Evolutionary conservation across 2,329 filamentous ascomycete species (phyloP).

Genomic region (Truncatella angustata): DNA sequence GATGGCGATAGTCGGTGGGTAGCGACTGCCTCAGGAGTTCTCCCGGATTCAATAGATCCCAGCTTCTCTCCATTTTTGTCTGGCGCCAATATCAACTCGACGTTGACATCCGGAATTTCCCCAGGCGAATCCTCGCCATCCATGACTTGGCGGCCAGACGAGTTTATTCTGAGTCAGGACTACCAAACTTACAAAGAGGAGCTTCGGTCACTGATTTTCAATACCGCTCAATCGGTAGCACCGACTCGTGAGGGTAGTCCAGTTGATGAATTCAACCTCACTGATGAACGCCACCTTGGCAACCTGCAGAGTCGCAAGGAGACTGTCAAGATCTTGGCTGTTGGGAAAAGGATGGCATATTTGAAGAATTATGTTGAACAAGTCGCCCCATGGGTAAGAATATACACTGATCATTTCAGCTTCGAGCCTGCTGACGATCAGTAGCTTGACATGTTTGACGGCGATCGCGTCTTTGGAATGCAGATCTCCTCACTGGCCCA

Average conservation of each 20-base stretch:
- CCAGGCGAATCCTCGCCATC: constrained; percentile 7
- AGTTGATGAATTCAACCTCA: constrained; percentile 7
- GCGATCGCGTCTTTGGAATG: constrained; percentile 49
- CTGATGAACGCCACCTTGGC: constrained; percentile 4
- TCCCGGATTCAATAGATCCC: background rate
- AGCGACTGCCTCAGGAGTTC: background rate
- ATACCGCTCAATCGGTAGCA: constrained; percentile 40
- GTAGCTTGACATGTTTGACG: constrained; percentile 57
- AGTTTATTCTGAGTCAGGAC: constrained; percentile 37
- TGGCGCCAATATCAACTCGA: background rate
- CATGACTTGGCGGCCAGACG: constrained; percentile 21
- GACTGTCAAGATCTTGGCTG: constrained; percentile 27
- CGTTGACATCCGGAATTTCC: background rate
- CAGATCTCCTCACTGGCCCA: constrained; percentile 49
- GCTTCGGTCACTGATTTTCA: constrained; percentile 44
- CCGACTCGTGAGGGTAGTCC: constrained; percentile 37
- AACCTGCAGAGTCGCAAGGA: constrained; percentile 9
- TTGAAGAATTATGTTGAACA: constrained; percentile 51
- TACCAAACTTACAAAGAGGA: constrained; percentile 46
- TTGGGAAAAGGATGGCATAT: constrained; percentile 34
- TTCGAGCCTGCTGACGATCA: background rate
- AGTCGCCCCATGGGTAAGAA: constrained; percentile 48
- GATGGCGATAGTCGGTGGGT: constrained; percentile 1
- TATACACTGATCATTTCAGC: background rate
- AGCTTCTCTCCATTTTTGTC: constrained; percentile 1